Evolutionary conservation across 306 rosid species (phyloP), one percentile per base, ranked within the genome.

Genomic region (Trifolium pratense): DNA sequence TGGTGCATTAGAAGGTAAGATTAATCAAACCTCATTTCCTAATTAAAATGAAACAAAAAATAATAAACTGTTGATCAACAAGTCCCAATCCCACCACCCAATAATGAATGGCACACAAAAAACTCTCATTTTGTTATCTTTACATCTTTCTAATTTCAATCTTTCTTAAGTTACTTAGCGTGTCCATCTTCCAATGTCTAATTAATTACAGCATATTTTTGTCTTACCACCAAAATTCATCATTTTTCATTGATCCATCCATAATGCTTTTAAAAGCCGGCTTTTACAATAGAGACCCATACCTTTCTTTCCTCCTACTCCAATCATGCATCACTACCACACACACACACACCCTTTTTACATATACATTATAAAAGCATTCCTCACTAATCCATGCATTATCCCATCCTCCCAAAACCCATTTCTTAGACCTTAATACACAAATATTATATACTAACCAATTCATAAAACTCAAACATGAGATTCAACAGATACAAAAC

Each of bases 231-330:
- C 49, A 52, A 56, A 49, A 46, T 7, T 18, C 46, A 31, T 9
- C 23, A 73, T 36, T 15, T 51, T 66, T 36, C 3, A 36, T 16
- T 21, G 37, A 21, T 49, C 79, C n/a, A 46, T 49, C 81, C 36
- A 32, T 32, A 13, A 46, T 66, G 9, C 70, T 78, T n/a, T n/a
- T n/a, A n/a, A n/a, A n/a, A n/a, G n/a, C n/a, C n/a, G n/a, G n/a
- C n/a, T n/a, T n/a, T n/a, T n/a, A n/a, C n/a, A n/a, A n/a, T n/a
- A n/a, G n/a, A n/a, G n/a, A n/a, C n/a, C n/a, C n/a, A 75, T 53
- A 53, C 79, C 49, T 81, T 83, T 79, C 92, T 84, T 89, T 61
- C 66, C 90, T 84, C 80, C 80, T 79, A 88, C 86, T 83, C 78
- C 78, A 80, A 75, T 70, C 73, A 75, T 52, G 1, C 68, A 77